Conservation (phyloP, 495 filamentous ascomycete species). For the Durotheca rogersii region DNA sequence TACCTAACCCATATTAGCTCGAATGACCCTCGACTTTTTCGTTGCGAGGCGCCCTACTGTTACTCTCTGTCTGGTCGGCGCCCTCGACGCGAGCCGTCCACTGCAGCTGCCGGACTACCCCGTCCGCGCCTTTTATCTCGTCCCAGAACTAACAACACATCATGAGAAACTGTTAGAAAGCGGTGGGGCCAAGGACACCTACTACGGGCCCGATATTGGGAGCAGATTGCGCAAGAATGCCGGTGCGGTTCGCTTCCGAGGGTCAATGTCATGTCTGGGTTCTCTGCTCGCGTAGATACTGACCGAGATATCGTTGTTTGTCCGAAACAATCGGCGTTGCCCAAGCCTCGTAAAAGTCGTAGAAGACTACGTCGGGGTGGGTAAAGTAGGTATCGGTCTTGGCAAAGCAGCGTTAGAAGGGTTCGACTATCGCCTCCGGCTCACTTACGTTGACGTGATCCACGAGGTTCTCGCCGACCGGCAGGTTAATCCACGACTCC, state of each 20-base stretch:
- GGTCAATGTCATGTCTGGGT: constrained; percentile 24
- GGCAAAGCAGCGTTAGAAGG: neutral
- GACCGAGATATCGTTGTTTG: constrained; percentile 40
- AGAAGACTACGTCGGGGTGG: constrained; percentile 60
- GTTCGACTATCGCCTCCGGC: neutral
- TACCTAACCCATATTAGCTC: constrained; percentile 33
- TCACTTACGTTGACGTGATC: constrained; percentile 64
- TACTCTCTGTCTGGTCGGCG: constrained; percentile 43
- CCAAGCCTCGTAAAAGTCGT: constrained; percentile 67
- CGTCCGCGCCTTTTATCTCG: constrained; percentile 59
- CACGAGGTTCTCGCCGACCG: constrained; percentile 71
- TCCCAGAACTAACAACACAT: constrained; percentile 52
- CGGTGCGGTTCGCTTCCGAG: constrained; percentile 50
- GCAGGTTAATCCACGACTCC: constrained; percentile 66
- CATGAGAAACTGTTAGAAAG: constrained; percentile 13
- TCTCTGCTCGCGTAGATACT: constrained; percentile 7
- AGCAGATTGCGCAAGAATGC: constrained; percentile 68
- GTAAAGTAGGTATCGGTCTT: constrained; percentile 65
- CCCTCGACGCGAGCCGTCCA: constrained; percentile 66
- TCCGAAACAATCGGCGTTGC: constrained; percentile 44
- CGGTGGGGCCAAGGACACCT: constrained; percentile 23
- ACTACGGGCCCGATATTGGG: constrained; percentile 65
- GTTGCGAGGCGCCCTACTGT: constrained; percentile 31
- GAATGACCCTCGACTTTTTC: neutral
- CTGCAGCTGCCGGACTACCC: constrained; percentile 65